These are phyloP conservation scores for Eucalyptus tenuipes DNA, from an alignment of 345 rosid genomes.

Conservation along the genomic window DNA sequence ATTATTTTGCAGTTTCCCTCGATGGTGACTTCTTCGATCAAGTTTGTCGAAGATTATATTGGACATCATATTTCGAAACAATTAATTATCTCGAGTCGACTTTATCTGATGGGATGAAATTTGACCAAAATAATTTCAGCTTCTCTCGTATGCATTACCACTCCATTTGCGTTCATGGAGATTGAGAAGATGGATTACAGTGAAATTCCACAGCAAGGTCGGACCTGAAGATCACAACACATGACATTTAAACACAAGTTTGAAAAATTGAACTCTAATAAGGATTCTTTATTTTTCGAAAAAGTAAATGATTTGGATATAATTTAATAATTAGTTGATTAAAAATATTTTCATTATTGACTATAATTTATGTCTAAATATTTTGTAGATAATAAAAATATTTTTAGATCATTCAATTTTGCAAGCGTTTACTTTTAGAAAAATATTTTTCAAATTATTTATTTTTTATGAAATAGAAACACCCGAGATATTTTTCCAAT, in stretches of 20 bases:
- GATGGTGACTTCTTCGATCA: background rate
- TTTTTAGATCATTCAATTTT: background rate
- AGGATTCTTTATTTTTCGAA: fast-evolving
- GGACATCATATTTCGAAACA: background rate
- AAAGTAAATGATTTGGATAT: background rate
- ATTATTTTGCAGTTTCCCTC: background rate
- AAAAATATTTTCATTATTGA: background rate
- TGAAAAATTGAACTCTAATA: background rate
- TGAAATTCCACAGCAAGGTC: background rate
- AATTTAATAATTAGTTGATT: background rate
- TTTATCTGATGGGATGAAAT: background rate
- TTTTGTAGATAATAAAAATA: background rate
- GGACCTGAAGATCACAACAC: fast-evolving
- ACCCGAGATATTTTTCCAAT: background rate
- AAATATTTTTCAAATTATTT: background rate
- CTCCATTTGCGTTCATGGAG: background rate
- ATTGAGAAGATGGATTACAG: background rate
- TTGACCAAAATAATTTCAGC: background rate
- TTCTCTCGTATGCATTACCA: background rate
- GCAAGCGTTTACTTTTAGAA: fast-evolving
- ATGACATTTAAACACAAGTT: background rate
- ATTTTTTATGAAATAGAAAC: background rate
- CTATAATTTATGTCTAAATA: background rate
- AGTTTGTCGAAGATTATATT: background rate
- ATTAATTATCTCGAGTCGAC: background rate